Evolutionary conservation across 106 monocot species (phyloP).

Genomic region (Amphibolis antarctica): DNA sequence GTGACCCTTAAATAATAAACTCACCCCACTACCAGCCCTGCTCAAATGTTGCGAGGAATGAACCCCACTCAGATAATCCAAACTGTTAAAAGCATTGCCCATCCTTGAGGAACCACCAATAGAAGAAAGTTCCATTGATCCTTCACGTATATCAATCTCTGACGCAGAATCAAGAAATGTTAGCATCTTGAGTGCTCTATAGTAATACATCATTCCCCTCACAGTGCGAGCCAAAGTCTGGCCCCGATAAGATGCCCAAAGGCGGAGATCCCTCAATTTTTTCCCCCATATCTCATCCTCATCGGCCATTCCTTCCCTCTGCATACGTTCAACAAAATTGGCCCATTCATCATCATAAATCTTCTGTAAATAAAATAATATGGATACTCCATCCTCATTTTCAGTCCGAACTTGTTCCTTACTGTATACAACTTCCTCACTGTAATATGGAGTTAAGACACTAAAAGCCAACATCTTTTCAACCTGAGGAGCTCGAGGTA

Average conservation of each 20-base stretch:
- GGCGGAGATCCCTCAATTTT: constrained; percentile 17
- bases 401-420: constrained; percentile 13
- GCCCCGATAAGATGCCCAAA: constrained; percentile 20
- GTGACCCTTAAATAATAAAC: constrained; percentile 5
- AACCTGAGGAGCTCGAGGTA: constrained; percentile 24
- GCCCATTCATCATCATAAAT: constrained; percentile 25
- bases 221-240: constrained; percentile 19
- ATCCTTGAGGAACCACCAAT: constrained; percentile 1
- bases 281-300: constrained; percentile 14
- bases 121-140: constrained; percentile 9
- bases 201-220: constrained; percentile 29
- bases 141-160: constrained; percentile 18
- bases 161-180: constrained; percentile 19
- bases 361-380: constrained; percentile 22
- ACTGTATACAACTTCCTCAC: constrained; percentile 19
- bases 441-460: constrained; percentile 25
- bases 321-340: constrained; percentile 24
- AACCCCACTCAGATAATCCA: background rate
- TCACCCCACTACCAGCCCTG: constrained; percentile 5
- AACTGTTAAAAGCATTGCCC: background rate
- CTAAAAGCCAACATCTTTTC: constrained; percentile 24
- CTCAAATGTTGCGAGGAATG: constrained; percentile 2
- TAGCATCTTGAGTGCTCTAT: constrained; percentile 23
- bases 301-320: constrained; percentile 13
- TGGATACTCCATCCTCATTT: constrained; percentile 27